Percentiles rank a stretch among this genome's conserved stretches.
Conservation (phyloP, 257 asterid species). For the Gardenia jasminoides region DNA sequence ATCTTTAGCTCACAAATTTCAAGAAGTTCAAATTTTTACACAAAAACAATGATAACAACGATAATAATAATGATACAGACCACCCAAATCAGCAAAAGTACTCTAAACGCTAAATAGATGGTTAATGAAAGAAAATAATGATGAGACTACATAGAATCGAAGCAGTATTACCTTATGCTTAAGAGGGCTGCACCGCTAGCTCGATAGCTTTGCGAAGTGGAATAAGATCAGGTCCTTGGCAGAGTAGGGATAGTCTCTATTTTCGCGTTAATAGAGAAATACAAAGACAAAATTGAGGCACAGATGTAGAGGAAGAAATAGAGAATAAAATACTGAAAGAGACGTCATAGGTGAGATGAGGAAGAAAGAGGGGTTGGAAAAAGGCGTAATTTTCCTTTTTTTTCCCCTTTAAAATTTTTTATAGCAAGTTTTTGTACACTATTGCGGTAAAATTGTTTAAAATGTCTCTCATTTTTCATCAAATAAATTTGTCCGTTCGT, state of each 20-base stretch:
- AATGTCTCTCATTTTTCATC: no score
- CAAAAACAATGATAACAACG: neutral
- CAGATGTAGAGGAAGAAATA: neutral
- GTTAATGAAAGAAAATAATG: neutral
- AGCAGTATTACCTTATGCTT: neutral
- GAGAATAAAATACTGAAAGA: neutral
- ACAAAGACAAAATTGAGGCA: neutral
- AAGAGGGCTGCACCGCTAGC: neutral
- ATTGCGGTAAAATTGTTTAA: no score
- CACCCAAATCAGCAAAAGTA: slow-evolving; percentile 3
- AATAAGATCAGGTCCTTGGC: neutral
- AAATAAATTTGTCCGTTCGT: no score
- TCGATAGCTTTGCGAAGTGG: slow-evolving; percentile 1
- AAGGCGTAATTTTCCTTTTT: no score
- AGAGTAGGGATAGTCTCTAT: neutral
- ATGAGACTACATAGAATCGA: neutral
- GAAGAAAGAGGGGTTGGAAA: no score
- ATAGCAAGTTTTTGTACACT: no score
- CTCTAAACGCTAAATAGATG: neutral
- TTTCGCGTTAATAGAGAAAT: neutral
- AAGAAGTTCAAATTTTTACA: neutral
- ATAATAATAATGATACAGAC: neutral
- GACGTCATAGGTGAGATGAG: neutral
- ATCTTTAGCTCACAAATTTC: neutral
- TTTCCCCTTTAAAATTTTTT: no score